phyloP scores from a whole-genome alignment of 1,284 basidiomycete genomes.

The Ceratobasidium sp. region DNA sequence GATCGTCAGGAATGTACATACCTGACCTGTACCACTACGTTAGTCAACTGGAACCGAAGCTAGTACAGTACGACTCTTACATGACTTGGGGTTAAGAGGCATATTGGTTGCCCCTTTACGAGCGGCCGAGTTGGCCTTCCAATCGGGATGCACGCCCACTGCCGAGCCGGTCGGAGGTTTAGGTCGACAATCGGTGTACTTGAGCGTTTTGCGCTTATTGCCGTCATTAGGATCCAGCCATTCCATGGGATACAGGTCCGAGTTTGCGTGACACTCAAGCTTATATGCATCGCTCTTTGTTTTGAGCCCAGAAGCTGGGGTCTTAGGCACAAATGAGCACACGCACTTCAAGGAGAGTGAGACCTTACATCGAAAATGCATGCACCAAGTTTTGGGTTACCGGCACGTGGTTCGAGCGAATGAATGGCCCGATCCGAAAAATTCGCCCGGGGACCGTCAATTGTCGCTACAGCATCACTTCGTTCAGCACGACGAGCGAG shows the following conservation, averaged over 20 bases:
- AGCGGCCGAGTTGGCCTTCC: background rate
- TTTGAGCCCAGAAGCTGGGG: background rate
- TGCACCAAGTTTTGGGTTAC: too few relatives aligned
- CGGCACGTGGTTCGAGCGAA: too few relatives aligned
- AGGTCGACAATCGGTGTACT: constrained; percentile 17
- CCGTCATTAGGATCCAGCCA: background rate
- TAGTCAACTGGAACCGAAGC: background rate
- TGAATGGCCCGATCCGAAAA: too few relatives aligned
- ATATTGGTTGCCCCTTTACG: constrained; percentile 1
- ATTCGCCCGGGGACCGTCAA: background rate
- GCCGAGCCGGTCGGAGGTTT: background rate
- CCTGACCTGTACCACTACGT: background rate
- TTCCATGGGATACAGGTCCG: constrained; percentile 10
- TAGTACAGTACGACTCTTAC: background rate
- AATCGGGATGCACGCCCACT: background rate
- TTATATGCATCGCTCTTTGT: constrained; percentile 1
- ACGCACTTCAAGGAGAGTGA: background rate
- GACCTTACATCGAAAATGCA: background rate
- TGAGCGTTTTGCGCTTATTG: background rate
- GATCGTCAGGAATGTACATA: background rate
- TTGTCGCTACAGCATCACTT: background rate
- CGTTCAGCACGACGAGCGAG: background rate
- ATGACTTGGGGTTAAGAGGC: background rate
- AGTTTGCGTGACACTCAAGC: constrained; percentile 2
- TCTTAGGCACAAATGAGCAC: background rate